Conservation (phyloP, 352 stramenopile genomes). For the Globisporangium spiculum region DNA sequence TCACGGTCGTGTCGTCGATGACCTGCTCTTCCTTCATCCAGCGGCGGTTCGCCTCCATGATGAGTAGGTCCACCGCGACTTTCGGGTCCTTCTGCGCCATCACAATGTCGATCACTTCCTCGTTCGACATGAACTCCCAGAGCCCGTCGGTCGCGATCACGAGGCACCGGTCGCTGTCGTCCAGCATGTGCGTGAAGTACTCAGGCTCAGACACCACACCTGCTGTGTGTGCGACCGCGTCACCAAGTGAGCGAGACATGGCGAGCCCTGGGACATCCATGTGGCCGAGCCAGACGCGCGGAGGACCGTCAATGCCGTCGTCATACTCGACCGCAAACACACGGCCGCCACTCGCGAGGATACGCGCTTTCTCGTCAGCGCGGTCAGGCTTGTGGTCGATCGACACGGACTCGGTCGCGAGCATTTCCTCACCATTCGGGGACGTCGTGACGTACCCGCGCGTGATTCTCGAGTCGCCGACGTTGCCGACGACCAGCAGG, state of each 20-base stretch:
- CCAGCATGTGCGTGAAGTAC: constrained; percentile 85
- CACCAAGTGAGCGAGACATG: constrained; percentile 96
- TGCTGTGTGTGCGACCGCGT: constrained; percentile 96
- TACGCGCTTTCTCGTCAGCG: constrained; percentile 94
- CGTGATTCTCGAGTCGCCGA: constrained; percentile 96
- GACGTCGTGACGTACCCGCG: constrained; percentile 58
- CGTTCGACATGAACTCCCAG: constrained; percentile 98
- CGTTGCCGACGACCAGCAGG: constrained; percentile 93
- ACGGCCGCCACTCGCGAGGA: constrained; percentile 91
- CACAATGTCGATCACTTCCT: constrained; percentile 91
- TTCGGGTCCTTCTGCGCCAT: constrained; percentile 78
- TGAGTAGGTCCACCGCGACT: constrained; percentile 89
- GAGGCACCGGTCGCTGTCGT: constrained; percentile 91
- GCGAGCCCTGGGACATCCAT: constrained; percentile 98
- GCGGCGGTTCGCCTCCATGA: constrained; percentile 94
- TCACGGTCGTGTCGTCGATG: constrained; percentile 98
- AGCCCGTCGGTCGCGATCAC: constrained; percentile 97
- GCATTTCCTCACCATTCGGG: constrained; percentile 23
- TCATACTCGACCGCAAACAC: constrained; percentile 99
- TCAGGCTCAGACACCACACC: constrained; percentile 95
- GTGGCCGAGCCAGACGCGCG: constrained; percentile 97
- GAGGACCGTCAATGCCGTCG: constrained; percentile 96
- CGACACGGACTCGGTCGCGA: constrained; percentile 83
- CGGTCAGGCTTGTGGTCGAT: constrained; percentile 98
- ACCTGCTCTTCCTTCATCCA: constrained; percentile 99